A percentile compares a stretch with the other conserved stretches of the same genome.
These are phyloP conservation scores for Gilbertella persicaria DNA, from an alignment of 371 early-diverging fungal species.

Conservation along the genomic window DNA sequence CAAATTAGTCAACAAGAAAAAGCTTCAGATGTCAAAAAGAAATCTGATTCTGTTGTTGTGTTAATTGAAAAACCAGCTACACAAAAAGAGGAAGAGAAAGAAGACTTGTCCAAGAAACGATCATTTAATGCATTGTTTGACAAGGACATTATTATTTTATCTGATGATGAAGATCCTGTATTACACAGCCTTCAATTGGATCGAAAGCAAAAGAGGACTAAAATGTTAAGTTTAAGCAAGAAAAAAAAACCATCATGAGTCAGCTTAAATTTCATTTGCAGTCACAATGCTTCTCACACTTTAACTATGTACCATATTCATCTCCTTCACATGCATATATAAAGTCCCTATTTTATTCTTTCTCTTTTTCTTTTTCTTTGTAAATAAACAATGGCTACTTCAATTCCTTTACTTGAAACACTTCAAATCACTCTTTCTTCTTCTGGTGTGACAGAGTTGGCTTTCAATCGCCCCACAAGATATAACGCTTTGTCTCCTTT, in stretches of 20 bases:
- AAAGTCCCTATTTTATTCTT: neutral
- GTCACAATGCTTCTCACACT: slow-evolving; percentile 24
- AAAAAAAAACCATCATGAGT: slow-evolving; percentile 11
- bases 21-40: neutral
- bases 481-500: slow-evolving; percentile 68
- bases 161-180: slow-evolving; percentile 12
- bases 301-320: neutral
- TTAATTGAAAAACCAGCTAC: too few species aligned
- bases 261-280: slow-evolving; percentile 16
- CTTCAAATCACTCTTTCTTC: slow-evolving; percentile 51
- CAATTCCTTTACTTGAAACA: slow-evolving; percentile 53
- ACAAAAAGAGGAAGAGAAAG: neutral
- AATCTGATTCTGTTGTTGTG: too few species aligned
- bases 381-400: slow-evolving; percentile 11
- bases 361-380: slow-evolving; percentile 4
- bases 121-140: neutral
- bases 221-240: slow-evolving; percentile 10
- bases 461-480: slow-evolving; percentile 66
- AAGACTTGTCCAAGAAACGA: neutral
- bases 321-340: neutral
- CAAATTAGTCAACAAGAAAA: neutral
- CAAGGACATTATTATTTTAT: slow-evolving; percentile 6
- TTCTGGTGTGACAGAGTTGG: slow-evolving; percentile 64
- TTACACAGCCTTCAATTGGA: slow-evolving; percentile 15
- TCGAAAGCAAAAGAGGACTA: slow-evolving; percentile 12